Percentiles rank a stretch among this genome's conserved stretches.
phyloP scores from a whole-genome alignment of 2,329 filamentous ascomycete genomes.

The Fulvia fulva region DNA sequence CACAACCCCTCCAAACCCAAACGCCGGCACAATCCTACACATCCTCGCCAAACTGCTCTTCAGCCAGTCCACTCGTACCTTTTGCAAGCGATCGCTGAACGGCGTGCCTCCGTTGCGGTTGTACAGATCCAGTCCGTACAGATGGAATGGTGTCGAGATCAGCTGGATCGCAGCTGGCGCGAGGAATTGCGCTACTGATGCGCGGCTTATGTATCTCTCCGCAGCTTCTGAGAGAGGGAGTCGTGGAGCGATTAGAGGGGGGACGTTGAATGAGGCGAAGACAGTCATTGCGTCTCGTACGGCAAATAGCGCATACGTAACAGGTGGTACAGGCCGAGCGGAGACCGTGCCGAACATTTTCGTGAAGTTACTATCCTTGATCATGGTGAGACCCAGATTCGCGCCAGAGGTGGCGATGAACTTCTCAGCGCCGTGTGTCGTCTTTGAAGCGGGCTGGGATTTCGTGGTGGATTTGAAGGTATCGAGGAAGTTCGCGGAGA shows the following conservation, averaged over 20 bases:
- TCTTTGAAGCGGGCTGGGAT: conserved; percentile 54
- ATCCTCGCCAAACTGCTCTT: conserved; percentile 71
- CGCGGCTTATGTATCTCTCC: conserved; percentile 49
- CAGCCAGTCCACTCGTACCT: conserved; percentile 71
- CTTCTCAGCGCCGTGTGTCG: conserved; percentile 72
- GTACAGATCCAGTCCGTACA: conserved; percentile 82
- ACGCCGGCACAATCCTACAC: conserved; percentile 81
- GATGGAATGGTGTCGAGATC: conserved; percentile 75
- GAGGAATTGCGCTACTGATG: conserved; percentile 66
- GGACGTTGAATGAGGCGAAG: conserved; percentile 88
- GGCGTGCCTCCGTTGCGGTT: conserved; percentile 57
- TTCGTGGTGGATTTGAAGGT: conserved; percentile 65
- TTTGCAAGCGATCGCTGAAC: conserved; percentile 59
- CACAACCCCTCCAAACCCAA: conserved; percentile 82
- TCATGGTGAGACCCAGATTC: conserved; percentile 80
- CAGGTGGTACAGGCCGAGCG: conserved; percentile 56
- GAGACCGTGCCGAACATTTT: conserved; percentile 68
- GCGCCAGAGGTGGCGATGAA: conserved; percentile 76
- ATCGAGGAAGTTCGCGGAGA: conserved; percentile 83
- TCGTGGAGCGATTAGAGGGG: conserved; percentile 68
- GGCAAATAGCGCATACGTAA: conserved; percentile 75
- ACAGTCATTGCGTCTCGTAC: conserved; percentile 82
- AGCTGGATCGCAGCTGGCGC: conserved; percentile 78
- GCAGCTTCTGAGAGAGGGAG: conserved; percentile 48
- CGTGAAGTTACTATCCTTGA: conserved; percentile 85